Evolutionary conservation across 352 stramenopile species (phyloP), one percentile per base, ranked within the genome.

Genomic region (Phytophthora agathidicida): DNA sequence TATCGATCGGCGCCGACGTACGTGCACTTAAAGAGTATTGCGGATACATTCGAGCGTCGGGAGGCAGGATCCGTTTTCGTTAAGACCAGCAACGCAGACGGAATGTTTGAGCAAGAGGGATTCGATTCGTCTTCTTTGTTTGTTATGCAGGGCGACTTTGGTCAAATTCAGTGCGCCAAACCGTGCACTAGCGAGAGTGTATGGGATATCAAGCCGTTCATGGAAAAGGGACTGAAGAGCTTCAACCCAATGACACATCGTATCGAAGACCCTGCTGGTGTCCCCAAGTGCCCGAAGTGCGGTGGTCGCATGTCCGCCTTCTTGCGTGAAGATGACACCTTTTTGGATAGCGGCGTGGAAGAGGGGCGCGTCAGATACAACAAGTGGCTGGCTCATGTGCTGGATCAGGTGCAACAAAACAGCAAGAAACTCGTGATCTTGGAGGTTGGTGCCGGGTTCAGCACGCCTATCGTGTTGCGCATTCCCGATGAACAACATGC

Each of bases 51-150:
- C 10, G 72, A 85, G 31, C 48, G 5, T 2, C 55, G 54, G 17
- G n/a, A 39, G 1, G 7, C 37, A 2, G 57, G 71, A 4, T 84
- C 76, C 7, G 71, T 76, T 8, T 91, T 89, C 51, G 64, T 93
- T n/a, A 62, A 73, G n/a, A 93, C 83, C 1, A 84, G 70, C 44
- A 91, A 93, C 22, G 83, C 78, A 3, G 83, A 91, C 55, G 74
- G 79, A 3, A 83, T 86, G 73, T 92, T 92, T 45, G 83, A 86
- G 31, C 80, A 88, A 28, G 76, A 83, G 52, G 77, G 77, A 0
- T 89, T 92, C 51, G 63, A 75, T 3, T 59, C 56, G 8, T 68
- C 87, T 7, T 65, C 64, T 0, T 45, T 88, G 19, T 89, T 83
- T 54, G 63, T 80, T 24, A 77, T 85, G 57, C 83, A 91, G 37